phyloP scores from a whole-genome alignment of 2,329 filamentous ascomycete genomes.

The Metarhizium brunneum region DNA sequence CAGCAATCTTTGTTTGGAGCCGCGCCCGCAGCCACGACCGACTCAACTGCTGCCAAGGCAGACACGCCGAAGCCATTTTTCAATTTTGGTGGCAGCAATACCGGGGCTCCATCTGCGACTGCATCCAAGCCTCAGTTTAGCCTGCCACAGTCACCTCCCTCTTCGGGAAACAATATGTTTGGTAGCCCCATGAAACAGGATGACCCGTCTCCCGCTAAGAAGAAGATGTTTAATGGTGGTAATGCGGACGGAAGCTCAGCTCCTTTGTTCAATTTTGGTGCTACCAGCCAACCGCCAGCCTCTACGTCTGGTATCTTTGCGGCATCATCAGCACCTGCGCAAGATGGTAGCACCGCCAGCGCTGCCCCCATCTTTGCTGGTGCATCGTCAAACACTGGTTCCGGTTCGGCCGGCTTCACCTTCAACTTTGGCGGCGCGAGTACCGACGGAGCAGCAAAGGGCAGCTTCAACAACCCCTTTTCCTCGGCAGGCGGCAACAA shows the following conservation, averaged over 20 bases:
- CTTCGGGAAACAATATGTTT: conserved; percentile 23
- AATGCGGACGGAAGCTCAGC: conserved; percentile 14
- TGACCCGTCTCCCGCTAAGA: conserved; percentile 28
- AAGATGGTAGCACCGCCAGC: conserved; percentile 10
- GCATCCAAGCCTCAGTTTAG: conserved; percentile 29
- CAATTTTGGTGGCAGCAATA: conserved; percentile 20
- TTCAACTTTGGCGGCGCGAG: conserved; percentile 18
- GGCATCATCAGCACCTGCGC: conserved; percentile 14
- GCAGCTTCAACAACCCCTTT: conserved; percentile 32
- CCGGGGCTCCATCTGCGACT: conserved; percentile 16
- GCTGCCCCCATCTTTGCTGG: conserved; percentile 30
- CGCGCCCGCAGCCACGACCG: conserved; percentile 13
- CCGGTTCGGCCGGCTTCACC: conserved; percentile 19
- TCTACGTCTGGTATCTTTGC: conserved; percentile 31
- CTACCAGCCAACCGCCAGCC: conserved; percentile 6
- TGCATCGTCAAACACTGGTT: conserved; percentile 13
- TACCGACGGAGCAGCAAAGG: conserved; percentile 10
- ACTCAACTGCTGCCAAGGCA: conserved; percentile 5
- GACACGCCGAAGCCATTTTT: conserved; percentile 20
- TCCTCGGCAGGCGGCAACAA: conserved; percentile 18
- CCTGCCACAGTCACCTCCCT: conserved; percentile 23
- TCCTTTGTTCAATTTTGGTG: conserved; percentile 27
- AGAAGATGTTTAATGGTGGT: conserved; percentile 20
- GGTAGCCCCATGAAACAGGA: conserved; percentile 36
- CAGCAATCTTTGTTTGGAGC: conserved; percentile 10